A percentile compares a stretch with the other conserved stretches of the same genome.
These are phyloP conservation scores for Stephania cephalantha DNA, from an alignment of 164 flowering plant genomes.

Conservation along the genomic window DNA sequence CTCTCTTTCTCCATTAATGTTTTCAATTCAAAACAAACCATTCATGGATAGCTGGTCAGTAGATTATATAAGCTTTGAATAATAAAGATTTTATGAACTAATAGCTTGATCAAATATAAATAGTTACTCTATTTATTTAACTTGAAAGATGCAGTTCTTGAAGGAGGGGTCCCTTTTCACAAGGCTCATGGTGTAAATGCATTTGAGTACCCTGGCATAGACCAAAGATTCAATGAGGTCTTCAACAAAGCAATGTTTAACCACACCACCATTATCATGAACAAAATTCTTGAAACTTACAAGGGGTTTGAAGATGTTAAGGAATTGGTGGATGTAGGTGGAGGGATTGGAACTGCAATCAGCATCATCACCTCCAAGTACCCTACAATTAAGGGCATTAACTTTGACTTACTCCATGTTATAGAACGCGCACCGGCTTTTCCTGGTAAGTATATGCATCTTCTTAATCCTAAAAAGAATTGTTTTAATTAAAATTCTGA, in stretches of 20 bases:
- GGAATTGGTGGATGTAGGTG: constrained; percentile 28
- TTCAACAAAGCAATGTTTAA: constrained; percentile 27
- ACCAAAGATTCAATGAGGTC: constrained; percentile 22
- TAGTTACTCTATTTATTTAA: too few relatives aligned
- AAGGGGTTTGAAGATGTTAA: constrained; percentile 27
- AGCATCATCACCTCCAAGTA: constrained; percentile 18
- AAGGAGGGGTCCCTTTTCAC: constrained; percentile 79
- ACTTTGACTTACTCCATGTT: constrained; percentile 22
- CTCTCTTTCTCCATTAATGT: constrained; percentile 44
- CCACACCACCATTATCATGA: constrained; percentile 19
- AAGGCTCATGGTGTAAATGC: constrained; percentile 56
- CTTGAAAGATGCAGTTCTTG: constrained; percentile 66
- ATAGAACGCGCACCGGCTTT: constrained; percentile 1
- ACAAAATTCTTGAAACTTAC: constrained; percentile 20
- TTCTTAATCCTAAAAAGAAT: neutral
- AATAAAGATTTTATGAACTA: neutral
- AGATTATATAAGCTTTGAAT: neutral
- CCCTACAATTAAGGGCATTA: constrained; percentile 24
- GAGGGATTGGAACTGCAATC: constrained; percentile 25
- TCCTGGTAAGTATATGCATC: constrained; percentile 5
- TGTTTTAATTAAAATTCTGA: too few relatives aligned
- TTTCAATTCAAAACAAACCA: constrained; percentile 73
- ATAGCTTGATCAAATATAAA: neutral
- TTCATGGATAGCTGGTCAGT: constrained; percentile 84
- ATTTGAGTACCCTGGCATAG: constrained; percentile 19